Base-by-base conservation (phyloP, 805 yeast species). In the Lachancea waltii region DNA sequence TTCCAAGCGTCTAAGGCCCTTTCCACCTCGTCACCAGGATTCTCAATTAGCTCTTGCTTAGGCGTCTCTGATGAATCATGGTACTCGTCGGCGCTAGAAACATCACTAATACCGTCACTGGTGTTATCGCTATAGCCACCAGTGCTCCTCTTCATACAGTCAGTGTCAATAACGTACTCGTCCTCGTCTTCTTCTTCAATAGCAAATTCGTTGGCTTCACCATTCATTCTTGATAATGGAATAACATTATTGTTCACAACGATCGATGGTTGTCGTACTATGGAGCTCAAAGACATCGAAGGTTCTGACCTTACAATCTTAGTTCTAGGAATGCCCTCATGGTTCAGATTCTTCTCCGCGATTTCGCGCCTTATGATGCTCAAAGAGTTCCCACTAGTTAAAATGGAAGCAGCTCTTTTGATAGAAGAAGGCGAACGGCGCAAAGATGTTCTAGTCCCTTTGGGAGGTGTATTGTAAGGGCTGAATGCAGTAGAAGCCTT, bases 391-490 rank as follows among this genome's bases (percentile, higher is more conserved):
- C 31, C 38, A 27, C 40, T 44, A 4, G 54, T 55, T 21, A 60
- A 47, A 2, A 50, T 53, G 1, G 65, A 61, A 4, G 63, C 64
- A 8, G 65, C 65, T 40, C 65, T 50, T 42, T 56, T 58, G 15
- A 61, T 60, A 5, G 63, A 58, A 0, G 65, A 61, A 6, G 58
- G 56, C 0, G 64, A 58, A 23, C 65, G 51, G 43, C 63, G 51
- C 30, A 61, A 40, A 14, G 61, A 38, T 5, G 20, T 38, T 7
- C 34, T 29, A 20, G 15, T 33, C 7, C 23, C 28, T 24, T 38
- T 38, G 2, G 36, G 23, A 9, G 34, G 19, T 6, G 14, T 18
- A 8, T 33, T 21, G 17, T 20, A 7, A 11, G 13, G 19, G 6
- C 20, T 24, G 13, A 7, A 7, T 4, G 25, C 7, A 17, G 16